Base-by-base conservation (phyloP, 805 yeast genomes). In the Candida awuae region DNA sequence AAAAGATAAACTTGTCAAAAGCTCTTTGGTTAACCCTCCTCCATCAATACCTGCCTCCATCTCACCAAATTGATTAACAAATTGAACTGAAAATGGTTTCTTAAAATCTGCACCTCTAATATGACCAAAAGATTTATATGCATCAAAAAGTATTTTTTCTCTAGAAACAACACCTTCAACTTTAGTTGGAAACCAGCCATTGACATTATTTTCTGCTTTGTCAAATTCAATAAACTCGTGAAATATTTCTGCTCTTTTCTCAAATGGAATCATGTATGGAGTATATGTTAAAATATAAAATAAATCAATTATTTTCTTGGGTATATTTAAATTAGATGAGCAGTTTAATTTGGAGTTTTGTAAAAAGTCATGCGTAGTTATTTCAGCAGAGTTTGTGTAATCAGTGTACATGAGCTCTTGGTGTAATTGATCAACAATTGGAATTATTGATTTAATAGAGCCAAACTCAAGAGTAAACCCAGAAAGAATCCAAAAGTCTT, bases 21-120 rank as follows among this genome's bases (percentile, higher is more conserved):
- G 77, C 52, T 90, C 98, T 56, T 90, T 88, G 0, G 97, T 88
- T 18, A 90, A 66, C 1, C 98, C 98, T 10, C 97, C 98, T 7
- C 98, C 98, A 58, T 90, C 98, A 31, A 90, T 81, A 1, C 98
- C 98, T 0, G 80, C 86, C 55, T 90, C 97, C 20, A 37, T 46
- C 26, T 66, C 72, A 2, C 88, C 94, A 60, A 78, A 75, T 40
- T 81, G 73, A 51, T 84, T 83, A 27, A 65, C 64, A 53, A 92
- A 87, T 13, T 70, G 69, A 2, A 92, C 86, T 1, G 72, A 63
- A 8, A 88, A 57, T 26, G 66, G 67, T 8, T 68, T 54, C 50
- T 83, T 86, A 55, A 88, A 72, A 4, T 62, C 61, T 1, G 65
- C 51, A 0, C 87, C 85, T 8, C 52, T 37, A 1, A 69, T 49